phyloP scores from a whole-genome alignment of 1,139 yeast genomes.

The Debaryomyces fabryi region DNA sequence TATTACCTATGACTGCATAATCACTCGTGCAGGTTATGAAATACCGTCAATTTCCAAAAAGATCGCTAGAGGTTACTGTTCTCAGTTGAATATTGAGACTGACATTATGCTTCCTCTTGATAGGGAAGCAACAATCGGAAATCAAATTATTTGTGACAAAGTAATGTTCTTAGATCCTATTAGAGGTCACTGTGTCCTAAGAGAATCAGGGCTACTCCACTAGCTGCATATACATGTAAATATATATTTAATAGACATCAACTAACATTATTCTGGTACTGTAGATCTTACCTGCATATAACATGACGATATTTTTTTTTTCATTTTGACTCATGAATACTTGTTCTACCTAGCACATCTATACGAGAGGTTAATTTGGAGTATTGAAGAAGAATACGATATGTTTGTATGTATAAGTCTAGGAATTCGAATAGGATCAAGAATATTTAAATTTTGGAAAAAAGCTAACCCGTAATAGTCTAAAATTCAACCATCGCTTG shows the following conservation, averaged over 20 bases:
- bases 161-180: conserved; percentile 41
- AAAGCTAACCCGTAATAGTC: conserved; percentile 25
- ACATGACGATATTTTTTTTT: conserved; percentile 6
- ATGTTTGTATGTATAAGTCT: conserved; percentile 16
- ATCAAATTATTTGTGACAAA: conserved; percentile 41
- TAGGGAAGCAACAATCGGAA: conserved; percentile 40
- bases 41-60: conserved; percentile 14
- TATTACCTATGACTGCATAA: conserved; percentile 25
- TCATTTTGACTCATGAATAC: conserved; percentile 6
- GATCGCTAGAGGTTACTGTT: conserved; percentile 40
- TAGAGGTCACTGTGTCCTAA: conserved; percentile 37
- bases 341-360: neutral
- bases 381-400: neutral
- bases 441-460: neutral
- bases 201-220: conserved; percentile 11
- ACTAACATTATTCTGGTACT: neutral
- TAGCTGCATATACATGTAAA: conserved; percentile 2
- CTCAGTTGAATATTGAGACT: conserved; percentile 50
- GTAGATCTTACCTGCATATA: conserved; percentile 6
- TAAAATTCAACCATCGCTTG: conserved; percentile 64
- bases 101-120: conserved; percentile 30
- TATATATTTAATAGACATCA: neutral
- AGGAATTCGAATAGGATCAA: neutral
- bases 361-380: neutral
- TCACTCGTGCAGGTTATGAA: conserved; percentile 28